Evolutionary conservation across 108 stramenopile genomes (phyloP), one percentile per base, ranked within the genome.

Genomic region (Ochromonas danica): DNA sequence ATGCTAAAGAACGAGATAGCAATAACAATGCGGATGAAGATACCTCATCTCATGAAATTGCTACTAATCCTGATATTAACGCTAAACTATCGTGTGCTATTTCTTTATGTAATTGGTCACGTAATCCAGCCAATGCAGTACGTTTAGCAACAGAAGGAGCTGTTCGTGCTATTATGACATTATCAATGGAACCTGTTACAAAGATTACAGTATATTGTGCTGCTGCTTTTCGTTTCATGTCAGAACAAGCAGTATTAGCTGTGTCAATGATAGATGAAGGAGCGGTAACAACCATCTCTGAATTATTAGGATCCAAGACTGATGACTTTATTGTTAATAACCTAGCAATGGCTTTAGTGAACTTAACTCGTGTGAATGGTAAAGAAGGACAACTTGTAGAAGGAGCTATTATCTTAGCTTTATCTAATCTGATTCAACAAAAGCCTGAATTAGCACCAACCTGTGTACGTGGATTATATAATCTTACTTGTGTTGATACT

Each of bases 111-210:
- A 75, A 75, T 75, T 86, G 86, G 86, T 80, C 84, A 28, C 31
- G 45, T 22, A 83, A 84, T 62, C 41, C 67, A 0, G 84, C 81
- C 0, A 88, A 88, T 57, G 87, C 82, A 28, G 71, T 45, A 71
- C 82, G 87, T 27, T 80, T 88, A 22, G 87, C 85, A 0, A 63
- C 82, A 43, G 87, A 88, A 45, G 87, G 87, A 6, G 87, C 87
- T 39, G 86, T 88, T 14, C 79, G 84, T n/a, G 87, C 86, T 0
- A 82, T 85, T 2, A 65, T 87, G 27, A 40, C 43, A 45, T 67
- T 88, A 42, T 82, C 84, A 61, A 78, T 86, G 63, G 84, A 82
- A 40, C 77, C 84, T 33, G 25, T 74, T 62, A 70, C 40, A 28
- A 38, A 74, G 33, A 78, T 88, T 42, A 42, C 83, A 36, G 77